Base-by-base conservation (phyloP, 768 basidiomycete genomes). In the Pulveroboletus sp. region DNA sequence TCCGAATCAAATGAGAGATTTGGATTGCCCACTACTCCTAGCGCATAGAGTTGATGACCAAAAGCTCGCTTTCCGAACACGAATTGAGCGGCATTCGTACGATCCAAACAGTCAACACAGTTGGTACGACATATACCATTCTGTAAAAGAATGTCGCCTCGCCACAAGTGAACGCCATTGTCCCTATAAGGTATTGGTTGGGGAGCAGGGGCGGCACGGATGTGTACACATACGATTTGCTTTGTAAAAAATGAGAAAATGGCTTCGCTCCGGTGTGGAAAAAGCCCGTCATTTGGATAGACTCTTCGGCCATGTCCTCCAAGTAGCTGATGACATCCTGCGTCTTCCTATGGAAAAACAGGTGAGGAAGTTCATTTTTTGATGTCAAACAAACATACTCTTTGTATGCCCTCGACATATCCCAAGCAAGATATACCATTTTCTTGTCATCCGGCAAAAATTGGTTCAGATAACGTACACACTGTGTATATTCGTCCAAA, bases 1-100 rank as follows among this genome's bases (percentile, higher is more conserved):
- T 95, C 94, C 9, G 89, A 92, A 60, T 95, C 93, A 62, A 95
- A 95, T 0, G 84, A 80, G 33, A 99, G 73, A 60, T 92, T 83
- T 0, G 95, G 93, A 50, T 74, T 83, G 17, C 86, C 82, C 8
- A 96, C 83, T 14, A 98, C 77, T 0, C 96, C 96, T 4, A 99
- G 81, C 0, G 93, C 94, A 65, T 95, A 91, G 8, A 99, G 76
- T 64, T 99, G 96, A 67, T 97, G 93, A 0, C 93, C 94, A 15
- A 99, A 73, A 0, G 89, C 96, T 18, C 89, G 84, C 67, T 96
- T 95, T 2, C 93, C 96, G 52, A 97, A 94, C 1, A 95, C 92
- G 62, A 97, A 97, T 61, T 97, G 94, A 0, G 92, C 93, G 3
- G 93, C 92, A 59, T 98, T 98, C 4, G 95, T 98, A 10, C 95